Percentiles rank a stretch among this genome's conserved stretches.
Conservation (phyloP, 257 asterid species). For the Asclepias syriaca region DNA sequence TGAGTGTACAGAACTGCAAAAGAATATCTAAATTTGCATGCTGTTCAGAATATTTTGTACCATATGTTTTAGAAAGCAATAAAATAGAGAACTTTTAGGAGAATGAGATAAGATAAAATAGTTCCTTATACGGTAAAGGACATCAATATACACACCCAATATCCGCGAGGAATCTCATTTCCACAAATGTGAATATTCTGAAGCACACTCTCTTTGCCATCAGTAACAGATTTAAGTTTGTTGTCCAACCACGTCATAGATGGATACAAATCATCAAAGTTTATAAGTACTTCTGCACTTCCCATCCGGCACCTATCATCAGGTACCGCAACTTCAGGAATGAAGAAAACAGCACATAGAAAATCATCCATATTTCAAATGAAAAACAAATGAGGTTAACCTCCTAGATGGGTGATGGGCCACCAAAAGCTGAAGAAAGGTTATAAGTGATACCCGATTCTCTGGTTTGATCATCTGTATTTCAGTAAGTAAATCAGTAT, state of each 20-base stretch:
- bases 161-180: slow-evolving; percentile 88
- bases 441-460: slow-evolving; percentile 57
- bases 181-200: slow-evolving; percentile 74
- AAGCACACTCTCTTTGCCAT: slow-evolving; percentile 33
- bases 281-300: slow-evolving; percentile 81
- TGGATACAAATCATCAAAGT: slow-evolving; percentile 58
- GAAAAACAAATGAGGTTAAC: slow-evolving; percentile 26
- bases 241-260: slow-evolving; percentile 27
- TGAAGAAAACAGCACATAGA: slow-evolving; percentile 10
- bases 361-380: slow-evolving; percentile 4
- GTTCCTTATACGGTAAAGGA: slow-evolving; percentile 4
- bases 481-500: slow-evolving; percentile 9
- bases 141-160: slow-evolving; percentile 66
- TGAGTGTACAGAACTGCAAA: not conserved
- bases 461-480: slow-evolving; percentile 77
- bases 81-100: not conserved
- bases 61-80: not conserved
- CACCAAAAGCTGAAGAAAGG: slow-evolving; percentile 83
- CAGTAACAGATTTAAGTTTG: slow-evolving; percentile 33
- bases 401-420: slow-evolving; percentile 95
- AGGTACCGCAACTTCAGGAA: slow-evolving; percentile 16
- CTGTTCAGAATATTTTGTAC: not conserved
- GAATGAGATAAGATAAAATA: not conserved
- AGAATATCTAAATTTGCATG: not conserved
- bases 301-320: slow-evolving; percentile 86